Evolutionary conservation across 768 basidiomycete genomes (phyloP), one percentile per base, ranked within the genome.

Genomic region (Strobilomyces dryophilus): DNA sequence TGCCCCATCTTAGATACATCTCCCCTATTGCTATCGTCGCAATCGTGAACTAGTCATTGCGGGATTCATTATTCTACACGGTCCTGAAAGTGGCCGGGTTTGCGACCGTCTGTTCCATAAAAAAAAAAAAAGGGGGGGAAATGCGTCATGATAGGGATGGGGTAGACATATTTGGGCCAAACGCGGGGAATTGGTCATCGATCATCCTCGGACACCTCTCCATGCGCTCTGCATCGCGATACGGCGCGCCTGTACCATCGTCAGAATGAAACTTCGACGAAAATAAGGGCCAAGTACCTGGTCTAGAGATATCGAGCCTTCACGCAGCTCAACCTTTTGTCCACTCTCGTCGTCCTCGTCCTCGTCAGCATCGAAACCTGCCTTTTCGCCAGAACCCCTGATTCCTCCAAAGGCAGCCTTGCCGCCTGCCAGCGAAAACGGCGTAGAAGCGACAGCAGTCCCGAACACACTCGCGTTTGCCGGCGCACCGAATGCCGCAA

Each of bases 161-260:
- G 40, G 36, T 29, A 31, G 45, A 31, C 55, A 55, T 44, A 39
- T 52, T 44, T 52, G 39, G 42, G 40, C 21, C 42, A 54, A 53
- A 52, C 18, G n/a, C 4, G 7, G 24, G 54, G 44, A 55, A 56
- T 24, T 4, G 24, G 24, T 24, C 24, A 54, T 58, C 54, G 41
- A 45, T 75, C 63, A 87, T 64, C 76, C 79, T 52, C 83, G 76
- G 39, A 79, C 75, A 61, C 85, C 78, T 66, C 90, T 81, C 90
- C 91, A 93, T 40, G 90, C 91, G 58, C 91, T 92, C 68, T 92
- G 91, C 83, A 93, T 80, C 17, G 90, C 83, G 58, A 93, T 93
- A 43, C 90, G 83, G 57, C 83, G 80, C 5, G 90, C 90, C 87
- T 91, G 54, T 27, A 26, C 39, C 24, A 62, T 37, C 4, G 46